Evolutionary conservation across 495 filamentous ascomycete genomes (phyloP), one percentile per base, ranked within the genome.

Genomic region (Aspergillus egyptiacus): DNA sequence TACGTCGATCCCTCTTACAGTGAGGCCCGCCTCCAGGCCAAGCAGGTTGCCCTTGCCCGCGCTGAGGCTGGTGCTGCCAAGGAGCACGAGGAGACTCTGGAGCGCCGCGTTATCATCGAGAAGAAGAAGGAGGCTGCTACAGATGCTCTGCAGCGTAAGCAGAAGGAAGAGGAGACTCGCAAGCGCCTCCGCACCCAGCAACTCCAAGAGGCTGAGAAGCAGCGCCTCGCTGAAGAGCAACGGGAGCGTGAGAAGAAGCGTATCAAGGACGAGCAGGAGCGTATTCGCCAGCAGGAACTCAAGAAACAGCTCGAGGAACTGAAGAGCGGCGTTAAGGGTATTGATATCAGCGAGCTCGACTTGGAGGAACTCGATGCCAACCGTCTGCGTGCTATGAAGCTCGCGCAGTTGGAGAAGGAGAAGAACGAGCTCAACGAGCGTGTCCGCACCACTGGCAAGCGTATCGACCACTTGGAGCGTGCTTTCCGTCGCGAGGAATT

Each of bases 401-500:
- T 98, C 33, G 85, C 87, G 33, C 90, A 95, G 64, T 80, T 98
- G 13, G 93, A 97, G 70, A 89, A 91, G 50, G 94, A 98, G 74
- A 98, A 97, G 82, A 94, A 91, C 60, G 90, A 80, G 58, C 81
- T 96, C 55, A 81, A 83, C 35, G 91, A 96, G 66, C 89, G 86
- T 60, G 76, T 97, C 35, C 84, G 90, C 52, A 79, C 91, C 53
- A 95, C 91, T 39, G 86, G 85, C 63, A 96, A 96, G 79, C 84
- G 93, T 52, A 90, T 97, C 62, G 93, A 98, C 66, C 93, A 98
- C 70, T 75, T 98, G 57, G 93, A 98, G 76, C 88, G 93, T 70
- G 94, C 93, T 19, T 91, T 93, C 77, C 81, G 94, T 57, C 86
- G 87, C 56, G 94, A 97, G 67, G 93, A 98, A 64, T 67, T 86